Conservation (phyloP, 2,329 filamentous ascomycete species). For the Trichoderma aggressivum region DNA sequence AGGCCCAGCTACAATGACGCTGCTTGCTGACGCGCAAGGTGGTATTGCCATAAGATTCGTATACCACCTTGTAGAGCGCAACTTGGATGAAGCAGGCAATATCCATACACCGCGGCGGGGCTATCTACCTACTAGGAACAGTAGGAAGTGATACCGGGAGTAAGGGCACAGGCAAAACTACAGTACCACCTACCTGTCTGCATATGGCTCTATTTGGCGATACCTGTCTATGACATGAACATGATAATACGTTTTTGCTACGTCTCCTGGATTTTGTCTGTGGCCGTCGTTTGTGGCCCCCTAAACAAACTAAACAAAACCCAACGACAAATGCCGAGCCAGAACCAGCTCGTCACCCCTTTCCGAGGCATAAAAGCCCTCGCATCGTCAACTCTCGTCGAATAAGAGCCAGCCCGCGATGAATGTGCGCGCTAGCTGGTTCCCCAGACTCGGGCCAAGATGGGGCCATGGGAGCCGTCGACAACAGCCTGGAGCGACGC, state of each 20-base stretch:
- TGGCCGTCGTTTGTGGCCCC: background rate
- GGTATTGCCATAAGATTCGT: background rate
- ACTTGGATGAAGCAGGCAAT: background rate
- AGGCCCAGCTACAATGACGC: constrained; percentile 1
- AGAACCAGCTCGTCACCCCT: background rate
- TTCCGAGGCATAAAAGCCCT: background rate
- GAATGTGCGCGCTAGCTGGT: constrained; percentile 21
- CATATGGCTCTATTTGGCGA: background rate
- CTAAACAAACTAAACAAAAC: background rate
- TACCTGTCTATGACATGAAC: background rate
- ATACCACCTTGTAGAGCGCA: background rate
- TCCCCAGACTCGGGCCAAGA: constrained; percentile 16
- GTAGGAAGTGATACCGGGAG: background rate
- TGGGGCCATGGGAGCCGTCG: constrained; percentile 5
- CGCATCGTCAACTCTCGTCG: constrained; percentile 3
- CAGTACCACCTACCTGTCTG: background rate
- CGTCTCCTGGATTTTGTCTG: background rate
- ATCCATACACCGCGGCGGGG: background rate
- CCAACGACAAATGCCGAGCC: background rate
- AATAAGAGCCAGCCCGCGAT: constrained; percentile 17
- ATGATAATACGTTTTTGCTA: background rate
- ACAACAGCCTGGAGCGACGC: constrained; percentile 10
- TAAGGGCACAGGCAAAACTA: background rate
- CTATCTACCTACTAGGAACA: background rate
- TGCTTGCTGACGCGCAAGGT: background rate